Conservation (phyloP, 2,329 filamentous ascomycete species). For the Myriosclerotinia duriaeana region DNA sequence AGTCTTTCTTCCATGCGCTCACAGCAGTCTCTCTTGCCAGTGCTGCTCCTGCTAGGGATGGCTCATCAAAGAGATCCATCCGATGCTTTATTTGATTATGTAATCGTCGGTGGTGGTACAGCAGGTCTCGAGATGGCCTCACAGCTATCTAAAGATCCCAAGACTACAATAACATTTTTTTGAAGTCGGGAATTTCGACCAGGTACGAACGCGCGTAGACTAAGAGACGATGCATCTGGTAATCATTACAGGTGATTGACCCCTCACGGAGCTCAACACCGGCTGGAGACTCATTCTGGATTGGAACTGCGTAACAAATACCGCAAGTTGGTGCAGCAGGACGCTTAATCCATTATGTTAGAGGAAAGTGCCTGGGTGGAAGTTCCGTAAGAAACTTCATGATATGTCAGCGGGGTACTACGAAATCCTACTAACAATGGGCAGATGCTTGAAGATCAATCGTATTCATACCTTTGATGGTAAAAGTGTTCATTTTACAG, state of each 20-base stretch:
- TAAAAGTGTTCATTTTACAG: constrained; percentile 31
- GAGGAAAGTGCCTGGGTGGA: constrained; percentile 43
- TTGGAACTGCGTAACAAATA: constrained; percentile 6
- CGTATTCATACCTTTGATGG: constrained; percentile 49
- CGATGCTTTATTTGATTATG: constrained; percentile 42
- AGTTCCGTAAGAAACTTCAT: constrained; percentile 43
- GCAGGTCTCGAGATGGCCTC: constrained; percentile 46
- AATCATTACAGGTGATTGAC: neutral
- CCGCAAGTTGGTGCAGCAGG: constrained; percentile 11
- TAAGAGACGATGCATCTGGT: neutral
- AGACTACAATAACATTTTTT: constrained; percentile 27
- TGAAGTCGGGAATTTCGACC: constrained; percentile 25
- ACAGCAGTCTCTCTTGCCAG: neutral
- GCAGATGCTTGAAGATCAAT: constrained; percentile 43
- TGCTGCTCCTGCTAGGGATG: neutral
- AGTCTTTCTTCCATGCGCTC: neutral
- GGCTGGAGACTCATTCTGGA: constrained; percentile 16
- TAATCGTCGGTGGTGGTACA: constrained; percentile 49
- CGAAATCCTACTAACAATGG: constrained; percentile 44
- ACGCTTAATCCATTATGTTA: constrained; percentile 30
- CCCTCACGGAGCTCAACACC: constrained; percentile 2
- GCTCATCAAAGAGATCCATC: neutral
- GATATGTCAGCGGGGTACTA: constrained; percentile 29
- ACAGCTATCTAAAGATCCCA: constrained; percentile 60
- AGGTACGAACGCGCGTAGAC: neutral